Evolutionary conservation across 352 stramenopile species (phyloP), one percentile per base, ranked within the genome.

Genomic region (Paralagenidium karlingii): DNA sequence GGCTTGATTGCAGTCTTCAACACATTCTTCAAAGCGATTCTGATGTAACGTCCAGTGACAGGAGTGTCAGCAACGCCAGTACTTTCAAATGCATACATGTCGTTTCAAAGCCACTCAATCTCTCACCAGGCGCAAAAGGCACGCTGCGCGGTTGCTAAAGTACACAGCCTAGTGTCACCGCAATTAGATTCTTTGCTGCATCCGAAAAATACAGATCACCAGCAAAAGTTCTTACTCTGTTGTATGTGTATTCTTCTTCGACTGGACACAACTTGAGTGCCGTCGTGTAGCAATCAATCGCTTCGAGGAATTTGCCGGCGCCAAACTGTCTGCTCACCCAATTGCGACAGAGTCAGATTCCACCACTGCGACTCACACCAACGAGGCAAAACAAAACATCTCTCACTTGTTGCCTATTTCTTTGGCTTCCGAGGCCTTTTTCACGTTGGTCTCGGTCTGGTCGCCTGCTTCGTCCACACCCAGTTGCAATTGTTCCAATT

Each of bases 1-100:
- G 4, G 95, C 79, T 29, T 96, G 68, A 19, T 78, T 84, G 65
- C 89, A 97, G 64, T 98, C 94, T 18, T 97, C 71, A 40, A 98
- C 81, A 3, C 82, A 82, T 48, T 97, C 84, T 12, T 96, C 86
- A 9, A 56, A 62, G 20, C 76, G 63, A 19, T 60, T 56, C 61
- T 73, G 38, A n/a, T n/a, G n/a, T n/a, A n/a, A n/a, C n/a, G n/a
- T n/a, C n/a, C n/a, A n/a, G n/a, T n/a, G n/a, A n/a, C n/a, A n/a
- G n/a, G n/a, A n/a, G n/a, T n/a, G n/a, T n/a, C n/a, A n/a, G n/a
- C 1, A 30, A 10, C n/a, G 15, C 21, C 25, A 24, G 2, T 20
- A 9, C n/a, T 24, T 19, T 40, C 8, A 26, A 24, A 34, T 12
- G 2, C 28, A 43, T 12, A 38, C n/a, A 36, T 33, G 16, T 20